Percentiles rank a stretch among this genome's conserved stretches.
Evolutionary conservation across 176 grass and related monocot species (phyloP).

Genomic region (Pontederia crassipes): DNA sequence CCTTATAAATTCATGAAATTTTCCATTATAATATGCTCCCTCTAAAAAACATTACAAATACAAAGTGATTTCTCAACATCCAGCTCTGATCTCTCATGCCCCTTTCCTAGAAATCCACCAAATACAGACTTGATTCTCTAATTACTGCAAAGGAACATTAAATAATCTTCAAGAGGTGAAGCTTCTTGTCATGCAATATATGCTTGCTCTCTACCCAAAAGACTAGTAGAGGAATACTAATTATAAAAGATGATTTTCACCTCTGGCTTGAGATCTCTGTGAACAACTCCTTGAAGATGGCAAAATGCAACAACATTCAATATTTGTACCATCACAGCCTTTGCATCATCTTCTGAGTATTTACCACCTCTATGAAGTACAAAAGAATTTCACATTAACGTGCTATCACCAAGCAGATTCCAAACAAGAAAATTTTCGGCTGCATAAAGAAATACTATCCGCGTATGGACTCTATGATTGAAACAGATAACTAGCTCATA

Average conservation of each 20-base stretch:
- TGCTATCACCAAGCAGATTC: not conserved
- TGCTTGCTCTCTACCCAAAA: too few relatives aligned
- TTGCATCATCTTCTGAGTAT: constrained; percentile 76
- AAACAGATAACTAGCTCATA: constrained; percentile 8
- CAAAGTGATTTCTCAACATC: too few relatives aligned
- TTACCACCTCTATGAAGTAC: constrained; percentile 48
- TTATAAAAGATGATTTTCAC: constrained; percentile 17
- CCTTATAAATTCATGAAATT: too few relatives aligned
- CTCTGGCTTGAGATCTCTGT: constrained; percentile 84
- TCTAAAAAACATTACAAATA: too few relatives aligned
- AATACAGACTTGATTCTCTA: too few relatives aligned
- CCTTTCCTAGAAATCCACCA: too few relatives aligned
- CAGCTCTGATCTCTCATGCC: too few relatives aligned
- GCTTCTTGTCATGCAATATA: too few relatives aligned
- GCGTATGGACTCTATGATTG: constrained; percentile 8
- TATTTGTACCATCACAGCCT: constrained; percentile 67
- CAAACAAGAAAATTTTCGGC: not conserved
- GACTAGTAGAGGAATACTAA: not conserved
- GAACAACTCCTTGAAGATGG: constrained; percentile 83
- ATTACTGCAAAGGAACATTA: too few relatives aligned
- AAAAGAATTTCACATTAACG: constrained; percentile 15
- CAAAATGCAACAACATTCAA: constrained; percentile 70
- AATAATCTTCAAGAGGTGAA: too few relatives aligned
- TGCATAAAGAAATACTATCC: constrained; percentile 4
- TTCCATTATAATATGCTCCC: too few relatives aligned